Percentiles rank a stretch among this genome's conserved stretches.
phyloP scores from a whole-genome alignment of 176 grass and related monocot species.

The Rhynchospora breviuscula region DNA sequence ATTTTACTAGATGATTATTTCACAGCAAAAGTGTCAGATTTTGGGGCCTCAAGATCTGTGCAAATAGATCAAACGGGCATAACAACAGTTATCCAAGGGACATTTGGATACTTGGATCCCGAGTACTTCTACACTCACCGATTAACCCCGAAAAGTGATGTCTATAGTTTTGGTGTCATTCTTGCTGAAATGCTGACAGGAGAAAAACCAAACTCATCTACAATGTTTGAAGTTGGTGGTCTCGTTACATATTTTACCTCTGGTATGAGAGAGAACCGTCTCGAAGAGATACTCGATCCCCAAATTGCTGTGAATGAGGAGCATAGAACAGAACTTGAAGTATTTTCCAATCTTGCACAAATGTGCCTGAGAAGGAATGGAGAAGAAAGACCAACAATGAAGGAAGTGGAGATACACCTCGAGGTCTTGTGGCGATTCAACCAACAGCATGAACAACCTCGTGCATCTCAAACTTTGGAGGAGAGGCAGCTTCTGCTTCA shows the following conservation, averaged over 20 bases:
- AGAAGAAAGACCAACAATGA: not conserved
- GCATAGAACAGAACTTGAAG: not conserved
- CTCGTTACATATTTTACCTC: not conserved
- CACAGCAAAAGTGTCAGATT: not conserved
- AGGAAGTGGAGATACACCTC: not conserved
- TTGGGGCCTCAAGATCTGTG: not conserved
- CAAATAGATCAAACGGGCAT: not conserved
- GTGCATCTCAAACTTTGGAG: too few species aligned
- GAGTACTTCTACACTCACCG: constrained; percentile 4
- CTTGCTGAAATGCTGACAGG: constrained; percentile 25
- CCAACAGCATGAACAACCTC: too few species aligned
- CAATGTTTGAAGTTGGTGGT: not conserved
- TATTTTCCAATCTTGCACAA: not conserved
- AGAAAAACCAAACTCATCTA: not conserved
- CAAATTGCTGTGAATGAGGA: not conserved
- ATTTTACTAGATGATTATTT: constrained; percentile 37
- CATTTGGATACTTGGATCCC: not conserved
- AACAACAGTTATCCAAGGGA: not conserved
- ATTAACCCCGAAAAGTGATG: constrained; percentile 15
- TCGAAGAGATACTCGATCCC: not conserved
- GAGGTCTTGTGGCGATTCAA: too few species aligned
- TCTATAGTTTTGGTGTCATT: constrained; percentile 29
- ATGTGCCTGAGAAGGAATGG: not conserved
- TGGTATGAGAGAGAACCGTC: not conserved
- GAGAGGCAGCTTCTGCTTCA: too few species aligned